A percentile compares a stretch with the other conserved stretches of the same genome.
Conservation (phyloP, 2,329 filamentous ascomycete species). For the Calonectria multiphialidica region DNA sequence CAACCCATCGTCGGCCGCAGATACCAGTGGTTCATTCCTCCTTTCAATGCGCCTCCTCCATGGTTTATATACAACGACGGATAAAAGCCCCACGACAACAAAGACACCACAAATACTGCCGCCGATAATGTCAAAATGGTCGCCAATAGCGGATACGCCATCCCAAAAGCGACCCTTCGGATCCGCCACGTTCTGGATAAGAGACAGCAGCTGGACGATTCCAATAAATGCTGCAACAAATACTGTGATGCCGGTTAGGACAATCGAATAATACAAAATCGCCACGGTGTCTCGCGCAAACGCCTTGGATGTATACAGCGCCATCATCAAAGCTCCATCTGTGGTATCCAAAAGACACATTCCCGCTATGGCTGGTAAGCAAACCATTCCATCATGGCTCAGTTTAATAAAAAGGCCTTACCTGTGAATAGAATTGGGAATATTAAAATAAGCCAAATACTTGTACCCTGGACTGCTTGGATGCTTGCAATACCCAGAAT, state of each 20-base stretch:
- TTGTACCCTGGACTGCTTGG: constrained; percentile 86
- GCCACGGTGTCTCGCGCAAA: constrained; percentile 87
- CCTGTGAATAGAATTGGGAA: constrained; percentile 92
- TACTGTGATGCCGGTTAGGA: constrained; percentile 86
- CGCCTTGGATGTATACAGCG: constrained; percentile 85
- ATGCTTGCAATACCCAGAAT: constrained; percentile 91
- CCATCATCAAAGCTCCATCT: constrained; percentile 96
- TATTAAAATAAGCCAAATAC: constrained; percentile 93
- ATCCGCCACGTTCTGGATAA: constrained; percentile 81
- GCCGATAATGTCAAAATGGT: constrained; percentile 88
- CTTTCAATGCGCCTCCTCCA: constrained; percentile 72
- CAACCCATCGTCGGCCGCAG: constrained; percentile 25
- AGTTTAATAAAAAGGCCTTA: constrained; percentile 51
- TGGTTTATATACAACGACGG: constrained; percentile 81
- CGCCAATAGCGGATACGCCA: constrained; percentile 80
- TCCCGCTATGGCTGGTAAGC: constrained; percentile 66
- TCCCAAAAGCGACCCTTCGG: constrained; percentile 89
- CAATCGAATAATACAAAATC: constrained; percentile 93
- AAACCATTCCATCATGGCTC: too few relatives aligned
- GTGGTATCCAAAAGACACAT: constrained; percentile 97
- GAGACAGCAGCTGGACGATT: constrained; percentile 82
- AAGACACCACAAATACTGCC: constrained; percentile 90
- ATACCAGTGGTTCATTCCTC: constrained; percentile 28
- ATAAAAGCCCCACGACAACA: constrained; percentile 79
- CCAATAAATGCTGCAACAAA: constrained; percentile 89